Conservation (phyloP, 2,329 filamentous ascomycete species). For the Diaporthe sp. region DNA sequence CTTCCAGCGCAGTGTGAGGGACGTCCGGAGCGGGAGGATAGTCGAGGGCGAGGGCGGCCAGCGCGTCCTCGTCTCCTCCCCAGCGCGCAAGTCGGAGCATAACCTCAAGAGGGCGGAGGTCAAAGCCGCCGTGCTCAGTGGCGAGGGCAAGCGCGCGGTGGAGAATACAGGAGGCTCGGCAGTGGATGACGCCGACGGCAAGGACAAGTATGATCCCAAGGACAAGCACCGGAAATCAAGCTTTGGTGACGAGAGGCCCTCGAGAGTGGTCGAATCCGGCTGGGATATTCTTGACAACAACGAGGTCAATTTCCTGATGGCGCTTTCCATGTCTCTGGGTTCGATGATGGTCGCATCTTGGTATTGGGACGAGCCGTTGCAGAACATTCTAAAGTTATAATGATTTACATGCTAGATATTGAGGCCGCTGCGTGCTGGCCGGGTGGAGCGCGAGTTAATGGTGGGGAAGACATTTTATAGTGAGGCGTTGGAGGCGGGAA, state of each 20-base stretch:
- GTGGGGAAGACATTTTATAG: neutral
- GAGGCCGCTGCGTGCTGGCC: neutral
- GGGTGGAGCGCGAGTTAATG: neutral
- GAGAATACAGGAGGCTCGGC: conserved; percentile 46
- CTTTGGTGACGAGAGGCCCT: conserved; percentile 67
- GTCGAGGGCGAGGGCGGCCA: conserved; percentile 82
- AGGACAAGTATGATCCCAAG: conserved; percentile 58
- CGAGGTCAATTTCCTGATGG: conserved; percentile 94
- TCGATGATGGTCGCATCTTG: conserved; percentile 75
- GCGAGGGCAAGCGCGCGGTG: conserved; percentile 56
- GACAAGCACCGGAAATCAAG: conserved; percentile 62
- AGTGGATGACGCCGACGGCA: conserved; percentile 46
- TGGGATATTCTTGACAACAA: conserved; percentile 91
- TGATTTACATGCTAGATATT: conserved; percentile 25
- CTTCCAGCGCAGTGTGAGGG: conserved; percentile 87
- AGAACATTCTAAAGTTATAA: conserved; percentile 51
- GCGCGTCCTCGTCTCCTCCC: conserved; percentile 41
- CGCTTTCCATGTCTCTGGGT: conserved; percentile 79
- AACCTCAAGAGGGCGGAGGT: conserved; percentile 49
- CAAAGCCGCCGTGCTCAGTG: conserved; percentile 54
- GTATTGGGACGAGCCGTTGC: conserved; percentile 68
- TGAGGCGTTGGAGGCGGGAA: neutral
- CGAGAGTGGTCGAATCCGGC: conserved; percentile 72
- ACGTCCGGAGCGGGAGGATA: conserved; percentile 85
- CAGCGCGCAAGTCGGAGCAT: conserved; percentile 42